These are phyloP conservation scores for Puccinia polysora DNA, from an alignment of 1,284 basidiomycete genomes.

Conservation along the genomic window DNA sequence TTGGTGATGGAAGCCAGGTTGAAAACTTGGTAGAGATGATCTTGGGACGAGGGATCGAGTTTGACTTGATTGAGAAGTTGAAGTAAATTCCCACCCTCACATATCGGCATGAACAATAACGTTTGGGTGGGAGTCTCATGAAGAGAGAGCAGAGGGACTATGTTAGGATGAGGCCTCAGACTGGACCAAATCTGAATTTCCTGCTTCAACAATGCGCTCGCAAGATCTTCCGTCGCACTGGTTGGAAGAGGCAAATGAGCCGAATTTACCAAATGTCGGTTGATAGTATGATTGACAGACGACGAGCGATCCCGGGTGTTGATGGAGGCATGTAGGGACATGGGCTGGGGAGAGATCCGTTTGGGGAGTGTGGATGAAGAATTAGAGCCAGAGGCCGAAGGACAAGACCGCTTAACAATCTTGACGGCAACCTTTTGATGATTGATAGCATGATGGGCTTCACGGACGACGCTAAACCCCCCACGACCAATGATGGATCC, in stretches of 20 bases:
- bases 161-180: slow-evolving; percentile 62
- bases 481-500: slow-evolving; percentile 75
- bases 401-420: slow-evolving; percentile 59
- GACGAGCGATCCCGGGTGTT: slow-evolving; percentile 41
- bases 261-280: slow-evolving; percentile 57
- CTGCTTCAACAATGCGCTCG: slow-evolving; percentile 61
- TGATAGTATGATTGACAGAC: slow-evolving; percentile 29
- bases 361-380: neutral
- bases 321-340: slow-evolving; percentile 42
- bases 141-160: slow-evolving; percentile 73
- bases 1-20: slow-evolving; percentile 16
- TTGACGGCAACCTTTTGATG: slow-evolving; percentile 74
- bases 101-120: slow-evolving; percentile 76
- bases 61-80: slow-evolving; percentile 64
- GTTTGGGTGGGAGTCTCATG: slow-evolving; percentile 66
- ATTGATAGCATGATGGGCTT: slow-evolving; percentile 62
- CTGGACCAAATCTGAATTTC: slow-evolving; percentile 76
- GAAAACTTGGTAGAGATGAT: slow-evolving; percentile 26
- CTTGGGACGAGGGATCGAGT: slow-evolving; percentile 8
- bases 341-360: neutral
- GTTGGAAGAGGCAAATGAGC: slow-evolving; percentile 56
- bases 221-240: slow-evolving; percentile 55
- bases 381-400: neutral
- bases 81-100: slow-evolving; percentile 76
- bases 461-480: slow-evolving; percentile 77